Percentiles rank a stretch among this genome's conserved stretches.
phyloP scores from a whole-genome alignment of 2,329 filamentous ascomycete genomes.

The Pyrenochaeta sp. region DNA sequence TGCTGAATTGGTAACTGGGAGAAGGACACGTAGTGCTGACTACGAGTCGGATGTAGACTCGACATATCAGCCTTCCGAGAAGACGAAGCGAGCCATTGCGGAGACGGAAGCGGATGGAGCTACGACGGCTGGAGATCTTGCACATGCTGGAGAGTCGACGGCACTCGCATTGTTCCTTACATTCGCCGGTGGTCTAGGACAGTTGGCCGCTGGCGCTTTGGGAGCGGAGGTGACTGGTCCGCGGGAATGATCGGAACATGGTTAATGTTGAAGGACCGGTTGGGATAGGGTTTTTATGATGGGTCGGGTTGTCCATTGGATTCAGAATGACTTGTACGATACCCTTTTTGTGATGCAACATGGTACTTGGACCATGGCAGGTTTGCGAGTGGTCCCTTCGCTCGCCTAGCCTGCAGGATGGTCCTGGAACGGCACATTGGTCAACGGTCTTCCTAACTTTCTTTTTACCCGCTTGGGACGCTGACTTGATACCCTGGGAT shows the following conservation, averaged over 20 bases:
- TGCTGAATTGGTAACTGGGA: slow-evolving; percentile 18
- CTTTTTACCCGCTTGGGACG: background rate
- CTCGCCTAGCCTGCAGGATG: background rate
- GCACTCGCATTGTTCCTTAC: slow-evolving; percentile 45
- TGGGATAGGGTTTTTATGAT: background rate
- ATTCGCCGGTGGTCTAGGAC: slow-evolving; percentile 46
- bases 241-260: slow-evolving; percentile 13
- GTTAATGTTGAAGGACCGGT: background rate
- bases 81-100: slow-evolving; percentile 30
- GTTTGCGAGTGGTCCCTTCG: background rate
- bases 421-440: background rate
- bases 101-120: slow-evolving; percentile 44
- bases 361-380: background rate
- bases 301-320: background rate
- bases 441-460: background rate
- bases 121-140: slow-evolving; percentile 31
- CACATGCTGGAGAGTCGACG: slow-evolving; percentile 46
- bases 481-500: slow-evolving; percentile 2
- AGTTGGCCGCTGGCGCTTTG: slow-evolving; percentile 41
- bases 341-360: background rate
- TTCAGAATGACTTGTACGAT: background rate
- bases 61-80: slow-evolving; percentile 35
- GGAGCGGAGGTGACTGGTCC: slow-evolving; percentile 46
- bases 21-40: slow-evolving; percentile 15
- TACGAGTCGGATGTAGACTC: slow-evolving; percentile 33